Evolutionary conservation across 1,284 basidiomycete genomes (phyloP), one percentile per base, ranked within the genome.

Genomic region (Fomitopsis pinicola): DNA sequence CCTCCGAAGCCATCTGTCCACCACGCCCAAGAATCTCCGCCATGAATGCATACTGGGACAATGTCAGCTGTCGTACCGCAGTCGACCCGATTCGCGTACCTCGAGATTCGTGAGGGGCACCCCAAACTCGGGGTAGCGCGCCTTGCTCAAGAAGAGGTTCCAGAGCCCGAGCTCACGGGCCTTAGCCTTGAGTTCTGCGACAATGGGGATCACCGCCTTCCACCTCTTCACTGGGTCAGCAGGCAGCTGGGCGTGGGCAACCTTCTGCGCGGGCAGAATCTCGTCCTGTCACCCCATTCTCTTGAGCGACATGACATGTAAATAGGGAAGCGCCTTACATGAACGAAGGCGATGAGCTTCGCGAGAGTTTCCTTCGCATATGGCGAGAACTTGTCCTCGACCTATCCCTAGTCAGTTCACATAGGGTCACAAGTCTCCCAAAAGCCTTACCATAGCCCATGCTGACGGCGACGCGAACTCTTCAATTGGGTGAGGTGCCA

Each of bases 81-180:
- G 36, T 35, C 14, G 36, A 15, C 52, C 33, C 36, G 7, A 22
- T 22, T 40, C 35, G 22, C 81, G 52, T 65, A 94, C 93, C 82
- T 98, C 96, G 59, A 99, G 82, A 76, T 98, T 98, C 33, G 88
- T 90, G 66, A 98, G 79, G 15, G 91, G 89, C n/a, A 94, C 89
- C 57, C 97, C 96, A 70, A 86, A 82, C 66, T 91, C 82, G 33
- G 94, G 94, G 75, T 97, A 98, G 74, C 97, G 95, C 54, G 86
- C 82, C 77, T 94, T 95, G 82, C 92, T 95, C 64, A 98, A 80
- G 83, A 98, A 98, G 48, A 99, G 82, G 75, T 98, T 98, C 97
- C 97, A 99, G 53, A 99, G 82, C 1, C 97, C 97, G 44, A 88
- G 83, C 68, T 86, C 82, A 77, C 89, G 91, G 3, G 97, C 97